Conservation (phyloP, 2,329 filamentous ascomycete genomes). For the Penicillium sp. region DNA sequence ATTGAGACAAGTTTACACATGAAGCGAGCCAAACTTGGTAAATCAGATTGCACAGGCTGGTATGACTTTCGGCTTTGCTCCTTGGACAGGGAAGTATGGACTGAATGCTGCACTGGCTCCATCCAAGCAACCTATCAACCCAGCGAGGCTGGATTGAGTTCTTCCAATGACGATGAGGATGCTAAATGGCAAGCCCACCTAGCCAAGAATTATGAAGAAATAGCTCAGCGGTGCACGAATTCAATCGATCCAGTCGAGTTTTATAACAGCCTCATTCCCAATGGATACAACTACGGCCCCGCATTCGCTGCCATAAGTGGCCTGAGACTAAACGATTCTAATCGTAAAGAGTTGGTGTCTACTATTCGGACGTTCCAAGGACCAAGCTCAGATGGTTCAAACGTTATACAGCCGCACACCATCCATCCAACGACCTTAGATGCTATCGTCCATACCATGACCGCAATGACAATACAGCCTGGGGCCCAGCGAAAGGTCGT, state of each 20-base stretch:
- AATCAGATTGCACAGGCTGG: background rate
- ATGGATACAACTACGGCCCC: background rate
- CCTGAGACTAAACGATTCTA: background rate
- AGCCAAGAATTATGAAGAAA: background rate
- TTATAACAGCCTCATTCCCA: background rate
- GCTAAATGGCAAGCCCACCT: background rate
- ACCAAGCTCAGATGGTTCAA: background rate
- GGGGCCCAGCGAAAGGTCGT: background rate
- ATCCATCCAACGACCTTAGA: conserved; percentile 22
- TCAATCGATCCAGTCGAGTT: background rate
- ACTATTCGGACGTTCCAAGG: background rate
- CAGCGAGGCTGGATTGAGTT: background rate
- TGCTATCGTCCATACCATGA: conserved; percentile 17
- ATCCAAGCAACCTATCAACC: background rate
- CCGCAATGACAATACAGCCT: background rate
- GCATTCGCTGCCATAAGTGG: background rate
- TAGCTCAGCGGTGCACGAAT: background rate
- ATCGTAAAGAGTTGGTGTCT: background rate
- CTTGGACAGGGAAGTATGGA: background rate
- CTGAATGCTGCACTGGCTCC: background rate
- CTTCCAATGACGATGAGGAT: background rate
- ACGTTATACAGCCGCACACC: background rate
- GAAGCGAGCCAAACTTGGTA: background rate
- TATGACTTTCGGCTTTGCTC: background rate
- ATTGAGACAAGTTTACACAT: background rate